phyloP scores from a whole-genome alignment of 768 basidiomycete species.

The Boletus huronensis region DNA sequence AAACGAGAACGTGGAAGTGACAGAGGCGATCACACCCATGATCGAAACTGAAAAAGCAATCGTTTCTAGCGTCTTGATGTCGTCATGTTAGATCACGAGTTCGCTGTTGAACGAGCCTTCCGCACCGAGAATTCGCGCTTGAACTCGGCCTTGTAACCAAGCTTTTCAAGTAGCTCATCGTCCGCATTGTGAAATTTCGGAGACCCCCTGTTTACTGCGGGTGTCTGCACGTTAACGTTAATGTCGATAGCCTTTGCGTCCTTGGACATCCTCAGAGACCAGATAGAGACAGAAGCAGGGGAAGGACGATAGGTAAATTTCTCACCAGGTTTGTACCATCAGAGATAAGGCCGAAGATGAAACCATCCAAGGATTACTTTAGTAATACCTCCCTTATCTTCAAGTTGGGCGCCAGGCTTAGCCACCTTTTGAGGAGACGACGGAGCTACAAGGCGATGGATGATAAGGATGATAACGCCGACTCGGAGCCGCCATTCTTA shows the following conservation, averaged over 20 bases:
- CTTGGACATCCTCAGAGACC: constrained; percentile 13
- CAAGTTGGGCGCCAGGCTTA: not conserved
- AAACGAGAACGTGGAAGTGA: constrained; percentile 64
- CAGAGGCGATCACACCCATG: constrained; percentile 70
- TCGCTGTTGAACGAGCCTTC: not conserved
- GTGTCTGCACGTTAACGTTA: constrained; percentile 9
- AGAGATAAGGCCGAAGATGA: constrained; percentile 20
- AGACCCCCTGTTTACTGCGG: constrained; percentile 10
- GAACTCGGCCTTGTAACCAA: constrained; percentile 73
- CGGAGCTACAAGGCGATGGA: not conserved
- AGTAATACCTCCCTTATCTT: constrained; percentile 20
- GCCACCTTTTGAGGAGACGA: not conserved
- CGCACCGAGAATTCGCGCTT: constrained; percentile 69
- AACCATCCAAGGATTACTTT: not conserved
- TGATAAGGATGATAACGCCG: not conserved
- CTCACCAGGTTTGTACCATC: not conserved
- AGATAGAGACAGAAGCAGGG: not conserved
- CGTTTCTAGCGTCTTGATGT: constrained; percentile 48
- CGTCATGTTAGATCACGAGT: not conserved
- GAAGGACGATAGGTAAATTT: not conserved
- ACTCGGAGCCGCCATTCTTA: not conserved
- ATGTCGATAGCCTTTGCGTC: constrained; percentile 16
- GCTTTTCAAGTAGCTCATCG: constrained; percentile 54
- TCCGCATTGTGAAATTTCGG: constrained; percentile 42
- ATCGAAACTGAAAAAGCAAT: constrained; percentile 65